Evolutionary conservation across 164 flowering plant genomes (phyloP).

Genomic region (Chloranthus sessilifolius): DNA sequence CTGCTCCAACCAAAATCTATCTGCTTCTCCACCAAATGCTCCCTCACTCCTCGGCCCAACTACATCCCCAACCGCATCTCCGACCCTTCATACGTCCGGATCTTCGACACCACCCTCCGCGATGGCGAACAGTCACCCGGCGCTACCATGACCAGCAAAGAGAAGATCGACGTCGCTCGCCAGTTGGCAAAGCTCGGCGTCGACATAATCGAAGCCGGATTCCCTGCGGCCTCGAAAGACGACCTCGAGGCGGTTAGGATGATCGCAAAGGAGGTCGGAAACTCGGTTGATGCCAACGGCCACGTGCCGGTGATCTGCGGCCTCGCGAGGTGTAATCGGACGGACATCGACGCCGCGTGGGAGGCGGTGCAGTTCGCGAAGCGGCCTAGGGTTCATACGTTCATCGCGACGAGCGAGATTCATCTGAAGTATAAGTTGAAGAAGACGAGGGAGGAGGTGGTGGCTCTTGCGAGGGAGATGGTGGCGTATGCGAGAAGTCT

Average conservation of each 20-base stretch:
- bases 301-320: constrained; percentile 95
- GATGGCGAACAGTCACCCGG: constrained; percentile 99
- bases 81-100: constrained; percentile 77
- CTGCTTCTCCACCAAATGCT: constrained; percentile 9
- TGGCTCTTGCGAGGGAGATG: constrained; percentile 75
- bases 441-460: constrained; percentile 71
- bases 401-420: constrained; percentile 91
- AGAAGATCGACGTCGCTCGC: constrained; percentile 88
- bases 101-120: constrained; percentile 97
- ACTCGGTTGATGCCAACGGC: constrained; percentile 43
- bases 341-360: constrained; percentile 83
- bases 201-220: constrained; percentile 95
- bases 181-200: constrained; percentile 88
- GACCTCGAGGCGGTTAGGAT: constrained; percentile 76
- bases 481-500: constrained; percentile 78
- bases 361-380: constrained; percentile 82
- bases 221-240: constrained; percentile 80
- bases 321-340: constrained; percentile 72
- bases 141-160: constrained; percentile 81
- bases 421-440: constrained; percentile 83
- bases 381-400: constrained; percentile 80
- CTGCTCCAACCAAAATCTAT: background rate
- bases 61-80: constrained; percentile 76
- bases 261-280: constrained; percentile 79
- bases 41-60: constrained; percentile 34